These are phyloP conservation scores for Dothidotthia symphoricarpi DNA, from an alignment of 2,329 filamentous ascomycete genomes.

Conservation along the genomic window DNA sequence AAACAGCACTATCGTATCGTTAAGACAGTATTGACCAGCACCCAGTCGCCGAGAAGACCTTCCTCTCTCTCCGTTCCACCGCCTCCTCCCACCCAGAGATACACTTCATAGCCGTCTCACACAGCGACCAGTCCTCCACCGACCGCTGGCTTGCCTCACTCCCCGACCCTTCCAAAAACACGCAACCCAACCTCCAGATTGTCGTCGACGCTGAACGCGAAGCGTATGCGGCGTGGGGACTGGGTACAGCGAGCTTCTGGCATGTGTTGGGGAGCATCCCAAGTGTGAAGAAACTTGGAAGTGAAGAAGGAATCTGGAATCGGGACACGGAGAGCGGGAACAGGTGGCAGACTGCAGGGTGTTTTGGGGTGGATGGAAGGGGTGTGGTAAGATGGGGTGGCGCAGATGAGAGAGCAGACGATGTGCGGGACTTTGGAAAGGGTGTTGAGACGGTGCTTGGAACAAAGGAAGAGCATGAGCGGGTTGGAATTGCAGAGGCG, in stretches of 20 bases:
- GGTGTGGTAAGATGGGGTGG: conserved; percentile 56
- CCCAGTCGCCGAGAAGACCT: conserved; percentile 67
- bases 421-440: conserved; percentile 55
- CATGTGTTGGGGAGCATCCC: conserved; percentile 61
- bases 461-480: neutral
- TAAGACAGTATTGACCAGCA: conserved; percentile 1
- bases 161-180: conserved; percentile 17
- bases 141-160: conserved; percentile 36
- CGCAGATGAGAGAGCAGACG: conserved; percentile 51
- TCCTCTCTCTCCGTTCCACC: conserved; percentile 30
- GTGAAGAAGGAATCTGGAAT: conserved; percentile 65
- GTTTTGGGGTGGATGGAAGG: conserved; percentile 58
- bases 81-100: conserved; percentile 28
- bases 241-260: conserved; percentile 61
- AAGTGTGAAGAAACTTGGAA: conserved; percentile 58
- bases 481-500: neutral
- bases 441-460: conserved; percentile 37
- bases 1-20: neutral
- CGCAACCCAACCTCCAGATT: conserved; percentile 57
- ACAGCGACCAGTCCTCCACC: conserved; percentile 34
- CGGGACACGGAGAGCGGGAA: conserved; percentile 63
- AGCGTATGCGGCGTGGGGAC: conserved; percentile 64
- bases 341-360: conserved; percentile 67
- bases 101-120: conserved; percentile 38
- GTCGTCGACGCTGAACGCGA: conserved; percentile 61